These are phyloP conservation scores for Trypanosoma rangeli DNA, from an alignment of 208 protist genomes.

Conservation along the genomic window DNA sequence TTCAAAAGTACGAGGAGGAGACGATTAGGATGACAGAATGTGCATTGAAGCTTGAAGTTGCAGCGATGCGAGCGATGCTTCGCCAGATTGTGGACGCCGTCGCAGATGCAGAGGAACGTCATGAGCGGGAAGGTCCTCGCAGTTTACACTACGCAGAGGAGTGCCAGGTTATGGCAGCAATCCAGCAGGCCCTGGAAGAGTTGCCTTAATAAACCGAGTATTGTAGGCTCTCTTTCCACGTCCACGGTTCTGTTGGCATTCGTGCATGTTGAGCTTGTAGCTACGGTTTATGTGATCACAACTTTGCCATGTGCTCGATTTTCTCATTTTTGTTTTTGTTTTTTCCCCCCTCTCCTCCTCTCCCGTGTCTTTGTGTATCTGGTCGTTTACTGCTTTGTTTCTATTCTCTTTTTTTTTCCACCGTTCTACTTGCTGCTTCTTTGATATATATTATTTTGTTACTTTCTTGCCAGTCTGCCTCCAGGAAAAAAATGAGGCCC, in stretches of 20 bases:
- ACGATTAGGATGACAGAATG: conserved; percentile 63
- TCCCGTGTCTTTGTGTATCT: not conserved
- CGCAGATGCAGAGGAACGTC: conserved; percentile 29
- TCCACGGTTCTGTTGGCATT: not conserved
- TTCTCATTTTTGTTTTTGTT: no score
- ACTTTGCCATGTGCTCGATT: no score
- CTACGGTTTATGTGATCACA: not conserved
- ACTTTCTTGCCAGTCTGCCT: conserved; percentile 3
- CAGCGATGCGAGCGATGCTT: conserved; percentile 51
- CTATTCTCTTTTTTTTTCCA: not conserved
- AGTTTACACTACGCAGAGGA: conserved; percentile 30
- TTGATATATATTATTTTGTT: conserved; percentile 1
- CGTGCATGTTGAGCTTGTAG: not conserved
- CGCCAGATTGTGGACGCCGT: conserved; percentile 15
- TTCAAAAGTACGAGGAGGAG: conserved; percentile 63
- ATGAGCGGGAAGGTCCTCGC: conserved; percentile 21
- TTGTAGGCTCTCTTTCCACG: conserved; percentile 5
- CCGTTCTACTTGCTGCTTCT: no score
- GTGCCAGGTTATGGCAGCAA: conserved; percentile 23
- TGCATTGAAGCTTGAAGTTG: conserved; percentile 51
- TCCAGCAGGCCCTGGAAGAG: conserved; percentile 31
- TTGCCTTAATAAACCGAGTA: conserved; percentile 14
- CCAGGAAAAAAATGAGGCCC: conserved; percentile 8
- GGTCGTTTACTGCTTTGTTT: not conserved
- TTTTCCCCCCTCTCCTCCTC: not conserved